Evolutionary conservation across 2,329 filamentous ascomycete genomes (phyloP).

Genomic region (Endocalyx cinctus): DNA sequence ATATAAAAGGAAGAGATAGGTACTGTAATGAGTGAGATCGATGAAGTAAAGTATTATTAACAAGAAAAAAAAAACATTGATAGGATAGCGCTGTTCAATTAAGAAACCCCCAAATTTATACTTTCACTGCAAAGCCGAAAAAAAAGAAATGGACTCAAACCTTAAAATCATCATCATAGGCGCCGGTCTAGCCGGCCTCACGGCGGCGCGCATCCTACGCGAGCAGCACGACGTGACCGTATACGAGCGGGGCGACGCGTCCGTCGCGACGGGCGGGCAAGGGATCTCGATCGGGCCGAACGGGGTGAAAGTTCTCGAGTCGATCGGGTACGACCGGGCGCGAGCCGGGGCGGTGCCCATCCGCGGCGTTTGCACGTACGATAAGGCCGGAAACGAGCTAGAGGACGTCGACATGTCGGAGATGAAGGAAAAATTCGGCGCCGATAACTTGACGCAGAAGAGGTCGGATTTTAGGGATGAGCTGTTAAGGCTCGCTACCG

Average conservation of each 20-base stretch:
- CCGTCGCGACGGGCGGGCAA: conserved; percentile 15
- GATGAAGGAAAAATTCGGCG: conserved; percentile 15
- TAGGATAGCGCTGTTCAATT: too few species aligned
- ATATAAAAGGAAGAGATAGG: too few species aligned
- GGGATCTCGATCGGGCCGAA: conserved; percentile 18
- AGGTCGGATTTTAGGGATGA: conserved; percentile 18
- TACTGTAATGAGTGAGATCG: too few species aligned
- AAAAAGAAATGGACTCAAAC: too few species aligned
- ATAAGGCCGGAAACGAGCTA: conserved; percentile 13
- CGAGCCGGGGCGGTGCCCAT: conserved; percentile 15
- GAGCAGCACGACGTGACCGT: conserved; percentile 18
- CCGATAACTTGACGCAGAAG: conserved; percentile 15
- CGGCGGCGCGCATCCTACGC: conserved; percentile 17
- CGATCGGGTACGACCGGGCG: conserved; percentile 14
- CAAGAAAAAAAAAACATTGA: too few species aligned
- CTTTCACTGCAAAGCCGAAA: too few species aligned
- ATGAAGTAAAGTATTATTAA: too few species aligned
- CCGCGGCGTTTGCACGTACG: conserved; percentile 11
- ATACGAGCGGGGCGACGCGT: conserved; percentile 18
- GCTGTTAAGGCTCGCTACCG: conserved; percentile 17
- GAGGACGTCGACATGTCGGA: conserved; percentile 11
- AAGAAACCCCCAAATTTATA: too few species aligned
- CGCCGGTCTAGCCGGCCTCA: conserved; percentile 18
- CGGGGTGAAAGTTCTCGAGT: conserved; percentile 15
- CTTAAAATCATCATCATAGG: conserved; percentile 19